Conservation (phyloP, 139 green algal species). For the Gonium pectorale region DNA sequence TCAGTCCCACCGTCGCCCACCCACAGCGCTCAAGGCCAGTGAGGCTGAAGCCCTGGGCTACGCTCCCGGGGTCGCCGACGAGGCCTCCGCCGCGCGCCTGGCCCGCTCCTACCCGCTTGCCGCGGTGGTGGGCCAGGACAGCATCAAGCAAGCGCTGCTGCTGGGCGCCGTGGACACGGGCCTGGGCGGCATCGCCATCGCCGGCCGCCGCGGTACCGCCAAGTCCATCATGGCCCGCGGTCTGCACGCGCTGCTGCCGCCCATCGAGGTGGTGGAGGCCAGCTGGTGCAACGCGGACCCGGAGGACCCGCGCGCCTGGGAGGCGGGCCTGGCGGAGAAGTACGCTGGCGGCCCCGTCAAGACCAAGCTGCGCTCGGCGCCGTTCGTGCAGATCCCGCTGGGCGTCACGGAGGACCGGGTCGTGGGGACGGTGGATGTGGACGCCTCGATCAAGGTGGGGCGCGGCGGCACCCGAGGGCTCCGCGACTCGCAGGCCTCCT, state of each 20-base stretch:
- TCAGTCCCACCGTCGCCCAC: no score
- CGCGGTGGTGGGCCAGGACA: constrained; percentile 91
- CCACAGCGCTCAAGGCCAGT: constrained; percentile 31
- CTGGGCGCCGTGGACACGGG: constrained; percentile 93
- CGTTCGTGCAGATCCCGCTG: constrained; percentile 98
- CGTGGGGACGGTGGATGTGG: constrained; percentile 98
- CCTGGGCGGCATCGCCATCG: constrained; percentile 95
- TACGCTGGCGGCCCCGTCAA: constrained; percentile 59
- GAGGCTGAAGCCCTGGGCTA: constrained; percentile 43
- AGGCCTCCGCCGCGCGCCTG: constrained; percentile 33
- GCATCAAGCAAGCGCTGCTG: constrained; percentile 95
- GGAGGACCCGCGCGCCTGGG: constrained; percentile 86
- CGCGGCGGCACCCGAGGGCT: not conserved
- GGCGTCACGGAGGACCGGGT: constrained; percentile 99
- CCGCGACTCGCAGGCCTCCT: not conserved
- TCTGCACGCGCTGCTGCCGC: constrained; percentile 94
- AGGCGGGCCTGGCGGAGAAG: constrained; percentile 83
- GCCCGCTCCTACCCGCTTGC: constrained; percentile 83
- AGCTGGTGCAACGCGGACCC: constrained; percentile 96
- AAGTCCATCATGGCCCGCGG: constrained; percentile 98
- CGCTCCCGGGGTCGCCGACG: constrained; percentile 10
- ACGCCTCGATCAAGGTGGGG: constrained; percentile 94
- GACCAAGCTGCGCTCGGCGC: constrained; percentile 73
- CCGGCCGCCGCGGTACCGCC: constrained; percentile 90
- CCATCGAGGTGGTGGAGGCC: constrained; percentile 96